Conservation (phyloP, 148 eudicot species). For the Tetragonia tetragonoides region DNA sequence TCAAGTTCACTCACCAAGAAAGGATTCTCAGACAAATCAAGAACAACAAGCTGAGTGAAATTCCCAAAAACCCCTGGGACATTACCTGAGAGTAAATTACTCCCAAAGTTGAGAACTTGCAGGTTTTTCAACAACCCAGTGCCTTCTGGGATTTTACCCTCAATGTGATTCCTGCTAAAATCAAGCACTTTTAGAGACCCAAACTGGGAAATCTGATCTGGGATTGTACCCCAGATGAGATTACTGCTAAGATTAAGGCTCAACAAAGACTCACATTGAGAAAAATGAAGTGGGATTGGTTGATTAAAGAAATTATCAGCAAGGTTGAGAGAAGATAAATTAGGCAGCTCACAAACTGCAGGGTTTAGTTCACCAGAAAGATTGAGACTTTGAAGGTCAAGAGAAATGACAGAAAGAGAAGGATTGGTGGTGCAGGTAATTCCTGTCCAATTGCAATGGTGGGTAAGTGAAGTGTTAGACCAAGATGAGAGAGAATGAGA, state of each 20-base stretch:
- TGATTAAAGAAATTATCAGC: constrained; percentile 71
- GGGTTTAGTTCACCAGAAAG: constrained; percentile 88
- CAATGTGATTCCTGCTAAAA: constrained; percentile 69
- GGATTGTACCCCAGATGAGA: constrained; percentile 82
- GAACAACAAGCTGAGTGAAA: constrained; percentile 54
- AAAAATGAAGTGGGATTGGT: constrained; percentile 80
- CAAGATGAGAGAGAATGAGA: constrained; percentile 54
- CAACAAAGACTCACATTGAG: constrained; percentile 52
- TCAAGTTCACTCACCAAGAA: constrained; percentile 67
- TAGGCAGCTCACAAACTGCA: constrained; percentile 47
- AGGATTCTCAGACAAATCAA: constrained; percentile 76
- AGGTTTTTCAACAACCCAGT: constrained; percentile 56
- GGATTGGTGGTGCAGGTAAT: constrained; percentile 45
- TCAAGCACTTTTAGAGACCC: constrained; percentile 56
- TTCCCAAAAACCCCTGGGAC: constrained; percentile 65
- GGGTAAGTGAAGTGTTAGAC: constrained; percentile 52
- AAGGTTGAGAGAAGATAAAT: constrained; percentile 55
- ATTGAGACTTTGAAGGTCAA: constrained; percentile 60
- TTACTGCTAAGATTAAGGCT: constrained; percentile 65
- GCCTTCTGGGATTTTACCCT: constrained; percentile 66
- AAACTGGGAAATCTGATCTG: constrained; percentile 76
- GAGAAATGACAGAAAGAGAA: constrained; percentile 41
- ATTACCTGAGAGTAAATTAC: constrained; percentile 69
- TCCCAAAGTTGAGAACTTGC: constrained; percentile 60
- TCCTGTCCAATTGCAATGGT: constrained; percentile 78